Evolutionary conservation across 352 stramenopile species (phyloP).

Genomic region (Phytophthora hibernalis): DNA sequence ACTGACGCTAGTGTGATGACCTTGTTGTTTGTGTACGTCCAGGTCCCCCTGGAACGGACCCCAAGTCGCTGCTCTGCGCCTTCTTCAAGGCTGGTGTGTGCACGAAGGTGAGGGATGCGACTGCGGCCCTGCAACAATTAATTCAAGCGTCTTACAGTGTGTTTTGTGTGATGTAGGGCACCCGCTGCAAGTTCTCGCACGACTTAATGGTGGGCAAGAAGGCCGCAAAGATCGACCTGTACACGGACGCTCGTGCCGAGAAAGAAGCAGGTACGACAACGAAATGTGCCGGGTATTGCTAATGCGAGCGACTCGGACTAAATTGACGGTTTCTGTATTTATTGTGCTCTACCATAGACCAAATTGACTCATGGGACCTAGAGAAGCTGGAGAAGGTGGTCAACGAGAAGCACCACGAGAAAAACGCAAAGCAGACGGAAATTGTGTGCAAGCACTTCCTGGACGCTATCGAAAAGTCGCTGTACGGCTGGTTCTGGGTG

Average conservation of each 20-base stretch:
- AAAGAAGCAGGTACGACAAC: constrained; percentile 53
- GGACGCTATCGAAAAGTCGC: constrained; percentile 90
- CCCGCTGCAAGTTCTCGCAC: constrained; percentile 91
- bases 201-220: constrained; percentile 91
- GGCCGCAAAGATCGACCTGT: constrained; percentile 90
- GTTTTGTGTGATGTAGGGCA: constrained; percentile 51
- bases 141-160: background rate
- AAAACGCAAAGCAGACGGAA: constrained; percentile 83
- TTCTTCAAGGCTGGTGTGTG: constrained; percentile 92
- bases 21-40: constrained; percentile 13
- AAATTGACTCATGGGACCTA: constrained; percentile 90
- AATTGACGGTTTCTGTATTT: constrained; percentile 9
- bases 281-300: background rate
- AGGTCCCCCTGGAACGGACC: constrained; percentile 90
- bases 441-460: constrained; percentile 93
- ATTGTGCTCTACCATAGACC: constrained; percentile 41
- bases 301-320: background rate
- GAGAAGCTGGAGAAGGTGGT: constrained; percentile 90
- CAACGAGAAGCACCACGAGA: constrained; percentile 86
- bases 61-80: constrained; percentile 89
- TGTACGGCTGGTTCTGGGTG: constrained; percentile 93
- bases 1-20: background rate
- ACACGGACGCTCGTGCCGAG: constrained; percentile 81
- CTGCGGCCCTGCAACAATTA: background rate
- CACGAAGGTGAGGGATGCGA: constrained; percentile 60